Evolutionary conservation across 2,329 filamentous ascomycete genomes (phyloP).

Genomic region (Aspergillus melleus): DNA sequence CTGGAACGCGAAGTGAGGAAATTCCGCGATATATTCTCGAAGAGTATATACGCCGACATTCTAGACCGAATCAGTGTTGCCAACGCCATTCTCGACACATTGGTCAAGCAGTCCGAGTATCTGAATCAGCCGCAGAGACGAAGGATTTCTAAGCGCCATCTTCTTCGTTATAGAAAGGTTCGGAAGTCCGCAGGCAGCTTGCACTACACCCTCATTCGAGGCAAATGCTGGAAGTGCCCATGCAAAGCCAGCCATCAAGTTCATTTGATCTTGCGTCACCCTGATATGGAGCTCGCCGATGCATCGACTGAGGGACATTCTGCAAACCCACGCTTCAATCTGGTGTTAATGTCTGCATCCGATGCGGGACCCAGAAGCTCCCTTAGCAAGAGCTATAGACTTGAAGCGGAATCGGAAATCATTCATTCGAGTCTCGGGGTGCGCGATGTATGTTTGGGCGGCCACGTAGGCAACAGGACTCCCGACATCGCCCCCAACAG

Average conservation of each 20-base stretch:
- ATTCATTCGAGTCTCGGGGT: not conserved
- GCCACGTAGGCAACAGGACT: not conserved
- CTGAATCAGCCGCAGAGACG: not conserved
- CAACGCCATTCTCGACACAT: not conserved
- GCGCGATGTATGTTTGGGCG: not conserved
- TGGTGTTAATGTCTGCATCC: not conserved
- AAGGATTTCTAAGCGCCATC: not conserved
- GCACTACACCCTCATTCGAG: not conserved
- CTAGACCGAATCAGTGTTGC: not conserved
- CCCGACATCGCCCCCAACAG: not conserved
- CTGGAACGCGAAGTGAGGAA: not conserved
- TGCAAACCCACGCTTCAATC: not conserved
- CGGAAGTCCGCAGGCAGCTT: not conserved
- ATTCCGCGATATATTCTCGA: not conserved
- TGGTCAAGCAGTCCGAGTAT: not conserved
- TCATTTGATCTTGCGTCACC: not conserved
- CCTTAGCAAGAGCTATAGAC: not conserved
- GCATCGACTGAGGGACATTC: not conserved
- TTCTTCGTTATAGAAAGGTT: not conserved
- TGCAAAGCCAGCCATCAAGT: not conserved
- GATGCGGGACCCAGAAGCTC: not conserved
- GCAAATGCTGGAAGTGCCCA: constrained; percentile 1
- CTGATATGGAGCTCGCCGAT: not conserved
- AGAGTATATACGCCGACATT: not conserved
- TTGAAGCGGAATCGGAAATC: not conserved